A percentile compares a stretch with the other conserved stretches of the same genome.
Conservation (phyloP, 2,329 filamentous ascomycete species). For the Fusarium miscanthi region DNA sequence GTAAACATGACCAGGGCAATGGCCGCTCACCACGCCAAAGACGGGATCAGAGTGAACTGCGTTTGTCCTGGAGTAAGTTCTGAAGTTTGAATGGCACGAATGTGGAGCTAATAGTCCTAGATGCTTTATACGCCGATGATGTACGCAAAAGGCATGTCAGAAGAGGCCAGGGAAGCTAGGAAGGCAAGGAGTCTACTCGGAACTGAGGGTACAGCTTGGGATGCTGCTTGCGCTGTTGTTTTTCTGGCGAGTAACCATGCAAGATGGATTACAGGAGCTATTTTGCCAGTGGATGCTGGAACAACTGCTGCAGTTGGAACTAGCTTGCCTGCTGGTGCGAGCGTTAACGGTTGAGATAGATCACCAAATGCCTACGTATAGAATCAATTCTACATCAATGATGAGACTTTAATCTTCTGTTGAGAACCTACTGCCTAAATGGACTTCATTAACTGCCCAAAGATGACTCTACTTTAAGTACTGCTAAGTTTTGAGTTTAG, state of each 20-base stretch:
- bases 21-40: slow-evolving; percentile 60
- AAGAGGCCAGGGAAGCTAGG: slow-evolving; percentile 52
- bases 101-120: slow-evolving; percentile 25
- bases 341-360: slow-evolving; percentile 38
- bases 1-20: slow-evolving; percentile 64
- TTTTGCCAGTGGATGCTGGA: slow-evolving; percentile 57
- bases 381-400: background rate
- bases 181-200: slow-evolving; percentile 53
- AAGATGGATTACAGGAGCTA: slow-evolving; percentile 57
- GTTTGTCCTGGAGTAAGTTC: slow-evolving; percentile 55
- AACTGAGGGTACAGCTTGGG: slow-evolving; percentile 58
- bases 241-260: slow-evolving; percentile 56
- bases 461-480: background rate
- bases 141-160: slow-evolving; percentile 53
- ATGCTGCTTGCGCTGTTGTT: slow-evolving; percentile 53
- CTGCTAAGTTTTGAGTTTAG: background rate
- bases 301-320: slow-evolving; percentile 46
- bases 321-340: slow-evolving; percentile 39
- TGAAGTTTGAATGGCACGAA: rapidly evolving
- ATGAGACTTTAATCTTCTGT: rapidly evolving
- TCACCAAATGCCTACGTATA: background rate
- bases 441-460: rapidly evolving
- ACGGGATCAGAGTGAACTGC: slow-evolving; percentile 62
- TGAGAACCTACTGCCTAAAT: rapidly evolving
- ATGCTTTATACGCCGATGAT: slow-evolving; percentile 63